Percentiles rank a stretch among this genome's conserved stretches.
Conservation (phyloP, 1,284 basidiomycete genomes). For the Ganoderma lucidum region DNA sequence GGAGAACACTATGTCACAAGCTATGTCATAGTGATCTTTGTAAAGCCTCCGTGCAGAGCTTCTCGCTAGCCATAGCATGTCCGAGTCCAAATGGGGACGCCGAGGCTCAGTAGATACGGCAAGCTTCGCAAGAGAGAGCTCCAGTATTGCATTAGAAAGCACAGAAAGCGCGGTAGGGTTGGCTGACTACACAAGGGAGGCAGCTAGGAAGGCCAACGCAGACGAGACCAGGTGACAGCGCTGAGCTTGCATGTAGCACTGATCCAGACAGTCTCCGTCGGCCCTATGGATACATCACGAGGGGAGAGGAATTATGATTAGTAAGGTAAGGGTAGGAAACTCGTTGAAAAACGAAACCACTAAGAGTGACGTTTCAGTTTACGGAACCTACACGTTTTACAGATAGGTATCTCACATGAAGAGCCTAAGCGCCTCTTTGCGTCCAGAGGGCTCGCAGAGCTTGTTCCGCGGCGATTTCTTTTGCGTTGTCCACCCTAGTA, state of each 20-base stretch:
- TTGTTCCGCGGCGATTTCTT: constrained; percentile 28
- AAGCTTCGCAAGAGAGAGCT: constrained; percentile 15
- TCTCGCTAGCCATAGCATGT: constrained; percentile 21
- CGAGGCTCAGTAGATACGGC: constrained; percentile 7
- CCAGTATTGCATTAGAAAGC: constrained; percentile 26
- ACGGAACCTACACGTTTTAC: not conserved
- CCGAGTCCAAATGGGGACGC: constrained; percentile 10
- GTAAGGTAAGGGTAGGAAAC: not conserved
- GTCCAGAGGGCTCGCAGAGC: constrained; percentile 26
- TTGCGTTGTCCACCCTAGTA: constrained; percentile 11
- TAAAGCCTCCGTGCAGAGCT: constrained; percentile 23
- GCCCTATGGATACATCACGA: constrained; percentile 19
- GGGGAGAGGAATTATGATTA: not conserved
- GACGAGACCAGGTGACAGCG: constrained; percentile 10
- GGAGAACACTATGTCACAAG: constrained; percentile 23
- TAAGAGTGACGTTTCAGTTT: not conserved
- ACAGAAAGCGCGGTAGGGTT: constrained; percentile 27
- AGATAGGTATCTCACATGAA: constrained; percentile 6
- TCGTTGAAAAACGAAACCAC: not conserved
- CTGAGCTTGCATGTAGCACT: constrained; percentile 3
- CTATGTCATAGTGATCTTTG: constrained; percentile 21
- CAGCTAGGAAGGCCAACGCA: constrained; percentile 22
- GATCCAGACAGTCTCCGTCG: constrained; percentile 26
- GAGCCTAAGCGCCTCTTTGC: constrained; percentile 1
- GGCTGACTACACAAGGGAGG: constrained; percentile 29